These are phyloP conservation scores for Pisolithus microcarpus DNA, from an alignment of 768 basidiomycete species.

Conservation along the genomic window DNA sequence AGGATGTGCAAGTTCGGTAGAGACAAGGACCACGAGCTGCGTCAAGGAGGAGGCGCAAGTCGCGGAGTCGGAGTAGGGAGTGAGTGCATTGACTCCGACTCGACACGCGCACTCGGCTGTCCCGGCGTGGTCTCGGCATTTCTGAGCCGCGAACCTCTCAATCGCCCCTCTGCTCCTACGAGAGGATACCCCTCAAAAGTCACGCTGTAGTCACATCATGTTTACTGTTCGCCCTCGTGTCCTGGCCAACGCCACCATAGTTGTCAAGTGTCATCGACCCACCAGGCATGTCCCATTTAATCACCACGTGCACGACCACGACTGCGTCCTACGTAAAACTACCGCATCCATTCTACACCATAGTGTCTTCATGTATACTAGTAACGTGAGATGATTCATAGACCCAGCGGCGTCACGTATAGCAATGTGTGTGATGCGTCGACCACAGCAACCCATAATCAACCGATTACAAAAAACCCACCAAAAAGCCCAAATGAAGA, in stretches of 20 bases:
- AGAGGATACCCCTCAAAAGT: too few species aligned
- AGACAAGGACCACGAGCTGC: conserved; percentile 16
- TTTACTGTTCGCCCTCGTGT: neutral
- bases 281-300: neutral
- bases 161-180: neutral
- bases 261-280: neutral
- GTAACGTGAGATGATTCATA: neutral
- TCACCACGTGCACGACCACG: neutral
- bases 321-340: neutral
- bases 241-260: neutral
- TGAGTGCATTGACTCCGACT: conserved; percentile 4
- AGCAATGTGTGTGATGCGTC: conserved; percentile 7
- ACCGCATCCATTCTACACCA: too few species aligned
- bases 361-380: neutral
- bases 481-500: conserved; percentile 16
- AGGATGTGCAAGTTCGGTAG: conserved; percentile 17
- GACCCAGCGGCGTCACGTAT: neutral
- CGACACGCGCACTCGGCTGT: conserved; percentile 23
- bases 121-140: conserved; percentile 15
- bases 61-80: conserved; percentile 28
- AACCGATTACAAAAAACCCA: conserved; percentile 12
- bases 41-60: conserved; percentile 23
- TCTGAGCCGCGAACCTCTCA: conserved; percentile 25
- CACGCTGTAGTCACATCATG: too few species aligned
- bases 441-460: conserved; percentile 12